These are phyloP conservation scores for Penicillium tannophilum DNA, from an alignment of 495 filamentous ascomycete genomes.

Conservation along the genomic window DNA sequence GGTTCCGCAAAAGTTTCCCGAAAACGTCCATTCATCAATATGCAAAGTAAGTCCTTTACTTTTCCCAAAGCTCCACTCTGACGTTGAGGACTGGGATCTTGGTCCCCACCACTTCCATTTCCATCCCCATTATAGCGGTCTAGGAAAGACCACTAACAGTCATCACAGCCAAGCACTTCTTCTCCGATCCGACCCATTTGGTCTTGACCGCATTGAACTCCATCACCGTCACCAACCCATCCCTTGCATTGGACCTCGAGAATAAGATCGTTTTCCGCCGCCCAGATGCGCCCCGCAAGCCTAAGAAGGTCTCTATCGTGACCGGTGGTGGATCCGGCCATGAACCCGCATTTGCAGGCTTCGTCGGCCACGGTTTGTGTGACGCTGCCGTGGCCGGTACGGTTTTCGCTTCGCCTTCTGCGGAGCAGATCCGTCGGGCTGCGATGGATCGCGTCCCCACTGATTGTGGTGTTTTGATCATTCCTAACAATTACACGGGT, in stretches of 20 bases:
- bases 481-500: conserved; percentile 68
- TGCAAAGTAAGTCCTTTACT: conserved; percentile 9
- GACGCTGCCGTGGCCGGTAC: conserved; percentile 86
- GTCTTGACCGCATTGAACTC: conserved; percentile 77
- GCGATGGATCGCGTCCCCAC: conserved; percentile 71
- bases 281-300: conserved; percentile 50
- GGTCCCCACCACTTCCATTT: background rate
- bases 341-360: conserved; percentile 84
- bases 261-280: conserved; percentile 89
- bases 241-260: conserved; percentile 71
- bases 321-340: conserved; percentile 93
- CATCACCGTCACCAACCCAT: conserved; percentile 82
- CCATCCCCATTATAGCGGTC: conserved; percentile 1
- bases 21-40: conserved; percentile 4
- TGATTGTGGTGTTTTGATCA: conserved; percentile 71
- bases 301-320: conserved; percentile 72
- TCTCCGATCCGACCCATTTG: conserved; percentile 80
- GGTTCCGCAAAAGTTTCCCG: conserved; percentile 7
- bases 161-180: conserved; percentile 77
- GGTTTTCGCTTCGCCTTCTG: conserved; percentile 87
- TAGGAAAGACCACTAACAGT: conserved; percentile 3
- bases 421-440: conserved; percentile 81
- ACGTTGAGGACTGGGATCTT: background rate
- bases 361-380: conserved; percentile 73
- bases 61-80: background rate